Base-by-base conservation (phyloP, 2,329 filamentous ascomycete genomes). In the Aspergillus proliferans region DNA sequence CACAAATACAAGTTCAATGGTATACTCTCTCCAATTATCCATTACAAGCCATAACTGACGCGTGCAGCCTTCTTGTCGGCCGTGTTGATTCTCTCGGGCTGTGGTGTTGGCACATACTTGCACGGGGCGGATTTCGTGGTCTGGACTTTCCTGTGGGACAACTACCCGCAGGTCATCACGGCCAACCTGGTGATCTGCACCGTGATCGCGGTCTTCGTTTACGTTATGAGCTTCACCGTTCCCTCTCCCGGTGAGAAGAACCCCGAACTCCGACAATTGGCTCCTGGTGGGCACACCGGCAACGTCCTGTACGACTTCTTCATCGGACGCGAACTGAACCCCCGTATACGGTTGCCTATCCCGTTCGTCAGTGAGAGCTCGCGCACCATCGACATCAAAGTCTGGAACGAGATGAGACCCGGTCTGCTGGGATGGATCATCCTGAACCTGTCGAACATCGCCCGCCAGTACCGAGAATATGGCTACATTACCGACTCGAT, bases 291-390 rank as follows among this genome's bases (percentile, higher is more conserved):
- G 14, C 81, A 87, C 63, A 84, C 83, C 1, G 91, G 90, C 50
- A 96, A 95, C 69, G 73, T 89, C 54, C 71, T 96, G 34, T 96
- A 97, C 68, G 92, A 97, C 71, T 97, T 89, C 83, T 97, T 90
- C 72, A 96, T 97, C 56, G 92, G 92, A 18, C 87, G 92, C 24
- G 92, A 97, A 70, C 83, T 97, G 52, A 97, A 97, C 71, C 92
- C 92, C 3, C 88, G 91, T 44, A 70, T 94, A 51, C 82, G 56
- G 18, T 54, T 75, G 22, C 71, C 78, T 0, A 30, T 30, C 9
- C 26, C 26, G 8, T 68, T 94, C 44, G 78, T 95, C 55, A 88
- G 89, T 50, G 71, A 74, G 43, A 19, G 64, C 18, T 64, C 68
- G 15, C 65, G 66, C 10, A 86, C 89, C 59, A 78, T 96, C 45